These are phyloP conservation scores for Brachypodium distachyon DNA, from an alignment of 202 grass and related monocot species.

Conservation along the genomic window DNA sequence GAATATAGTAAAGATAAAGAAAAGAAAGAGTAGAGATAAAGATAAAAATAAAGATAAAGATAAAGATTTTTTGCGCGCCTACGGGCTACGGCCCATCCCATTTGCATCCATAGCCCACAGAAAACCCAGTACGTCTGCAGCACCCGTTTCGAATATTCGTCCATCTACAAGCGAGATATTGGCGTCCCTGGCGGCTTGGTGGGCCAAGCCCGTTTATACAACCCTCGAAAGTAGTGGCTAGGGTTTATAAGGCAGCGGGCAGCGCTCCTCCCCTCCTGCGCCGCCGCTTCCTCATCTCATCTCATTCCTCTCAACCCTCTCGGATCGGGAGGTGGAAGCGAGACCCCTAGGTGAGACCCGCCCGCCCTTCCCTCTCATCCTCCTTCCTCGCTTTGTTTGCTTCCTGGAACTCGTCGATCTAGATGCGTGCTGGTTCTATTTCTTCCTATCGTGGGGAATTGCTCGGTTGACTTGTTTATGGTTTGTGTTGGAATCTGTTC, in stretches of 20 bases:
- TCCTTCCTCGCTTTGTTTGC: neutral
- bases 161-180: neutral
- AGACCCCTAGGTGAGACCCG: neutral
- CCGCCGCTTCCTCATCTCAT: neutral
- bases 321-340: neutral
- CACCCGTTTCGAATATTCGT: neutral
- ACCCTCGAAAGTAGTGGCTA: neutral
- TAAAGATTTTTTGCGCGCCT: too few species aligned
- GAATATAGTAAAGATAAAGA: too few species aligned
- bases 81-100: too few species aligned
- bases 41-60: too few species aligned
- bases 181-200: neutral
- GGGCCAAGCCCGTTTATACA: neutral
- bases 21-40: too few species aligned
- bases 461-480: neutral
- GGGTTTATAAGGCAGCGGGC: neutral
- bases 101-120: too few species aligned
- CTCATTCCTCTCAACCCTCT: neutral
- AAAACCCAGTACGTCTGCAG: too few species aligned
- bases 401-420: neutral
- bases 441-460: too few species aligned
- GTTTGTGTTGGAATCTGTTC: neutral
- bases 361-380: too few species aligned
- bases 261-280: neutral
- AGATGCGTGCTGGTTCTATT: neutral